Base-by-base conservation (phyloP, 2,329 filamentous ascomycete species). In the Fusarium dlaminii region DNA sequence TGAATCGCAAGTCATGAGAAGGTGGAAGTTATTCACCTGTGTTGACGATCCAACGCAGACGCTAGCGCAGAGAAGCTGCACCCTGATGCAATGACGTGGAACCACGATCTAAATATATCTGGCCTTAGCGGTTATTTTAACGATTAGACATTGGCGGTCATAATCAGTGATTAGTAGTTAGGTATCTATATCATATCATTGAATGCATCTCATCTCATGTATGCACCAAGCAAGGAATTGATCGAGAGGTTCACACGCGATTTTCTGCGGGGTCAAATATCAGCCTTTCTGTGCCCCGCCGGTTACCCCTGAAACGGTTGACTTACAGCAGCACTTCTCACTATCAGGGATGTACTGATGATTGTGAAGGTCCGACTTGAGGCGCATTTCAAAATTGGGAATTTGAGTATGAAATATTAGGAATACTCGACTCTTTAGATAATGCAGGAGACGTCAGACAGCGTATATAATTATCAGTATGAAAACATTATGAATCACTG, bases 201-300 rank as follows among this genome's bases (percentile, higher is more conserved):
- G 15, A 40, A 20, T 8, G 24, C 20, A 36, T 22, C 37, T 20
- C 43, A 54, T 68, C 56, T 48, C 52, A 68, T 68, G 20, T 45
- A 42, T 58, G 37, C 49, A 54, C 36, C 39, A 43, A 69, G 20
- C n/a, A 46, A 64, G 66, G 54, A 54, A 66, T 45, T 42, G 34
- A 59, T 70, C 30, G 15, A 66, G 48, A 54, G 52, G 37, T 49
- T 48, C 65, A 52, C 51, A 70, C 66, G 66, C 67, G 51, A 70
- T 59, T 54, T 27, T 62, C 54, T 70, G 67, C 67, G 66, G 67
- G 67, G 67, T 70, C 60, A 48, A 30, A 29, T 37, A 37, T 42
- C 24, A n/a, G 49, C 58, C 56, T 37, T n/a, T 34, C 34, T 36
- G 58, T 36, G 45, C 65, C 65, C 65, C 54, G 40, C 54, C 46